Conservation (phyloP, 345 rosid species). For the Acer negundo region DNA sequence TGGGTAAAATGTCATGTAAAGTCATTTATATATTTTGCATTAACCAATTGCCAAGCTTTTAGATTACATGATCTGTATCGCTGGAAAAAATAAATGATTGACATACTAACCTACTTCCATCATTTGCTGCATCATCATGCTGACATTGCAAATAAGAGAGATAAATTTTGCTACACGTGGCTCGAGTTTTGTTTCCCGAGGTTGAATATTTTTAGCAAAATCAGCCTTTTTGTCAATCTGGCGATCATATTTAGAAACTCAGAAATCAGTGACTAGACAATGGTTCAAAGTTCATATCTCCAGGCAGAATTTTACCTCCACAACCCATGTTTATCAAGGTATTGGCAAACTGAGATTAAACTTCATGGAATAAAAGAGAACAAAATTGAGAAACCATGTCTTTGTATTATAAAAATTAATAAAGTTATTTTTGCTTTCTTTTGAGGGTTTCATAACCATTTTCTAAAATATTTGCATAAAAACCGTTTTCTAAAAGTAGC, state of each 20-base stretch:
- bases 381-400: not conserved
- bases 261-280: slow-evolving; percentile 13
- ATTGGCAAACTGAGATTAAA: not conserved
- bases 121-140: slow-evolving; percentile 94
- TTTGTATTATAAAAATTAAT: not conserved
- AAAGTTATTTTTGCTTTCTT: not conserved
- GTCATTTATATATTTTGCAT: slow-evolving; percentile 4
- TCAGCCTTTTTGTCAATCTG: slow-evolving; percentile 49
- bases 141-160: slow-evolving; percentile 81
- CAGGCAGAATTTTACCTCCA: not conserved
- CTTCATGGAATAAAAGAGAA: not conserved
- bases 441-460: slow-evolving; percentile 3
- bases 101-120: slow-evolving; percentile 78
- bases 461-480: slow-evolving; percentile 9
- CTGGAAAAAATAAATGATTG: slow-evolving; percentile 17
- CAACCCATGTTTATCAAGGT: not conserved
- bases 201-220: slow-evolving; percentile 46
- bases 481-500: slow-evolving; percentile 12
- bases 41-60: slow-evolving; percentile 1
- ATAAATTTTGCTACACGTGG: slow-evolving; percentile 69
- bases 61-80: slow-evolving; percentile 4
- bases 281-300: not conserved
- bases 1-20: slow-evolving; percentile 7
- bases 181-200: slow-evolving; percentile 67
- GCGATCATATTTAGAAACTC: slow-evolving; percentile 18